A percentile compares a stretch with the other conserved stretches of the same genome.
These are phyloP conservation scores for Cryptococcus sp. DNA, from an alignment of 1,284 basidiomycete species.

Conservation along the genomic window DNA sequence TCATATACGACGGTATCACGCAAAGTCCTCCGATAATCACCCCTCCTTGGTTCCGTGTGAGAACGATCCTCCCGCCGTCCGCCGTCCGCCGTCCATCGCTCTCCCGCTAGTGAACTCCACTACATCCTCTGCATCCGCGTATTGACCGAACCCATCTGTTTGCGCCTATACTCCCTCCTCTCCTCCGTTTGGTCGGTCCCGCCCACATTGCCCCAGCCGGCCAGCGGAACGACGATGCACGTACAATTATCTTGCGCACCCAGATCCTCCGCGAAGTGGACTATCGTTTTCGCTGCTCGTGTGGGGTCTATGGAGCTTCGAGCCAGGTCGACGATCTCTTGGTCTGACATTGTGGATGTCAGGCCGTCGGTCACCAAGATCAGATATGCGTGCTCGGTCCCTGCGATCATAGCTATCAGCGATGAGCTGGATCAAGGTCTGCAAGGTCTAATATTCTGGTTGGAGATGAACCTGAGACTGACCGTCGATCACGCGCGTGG, in stretches of 20 bases:
- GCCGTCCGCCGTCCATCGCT: background rate
- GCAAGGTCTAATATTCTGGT: no score
- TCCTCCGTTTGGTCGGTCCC: conserved; percentile 75
- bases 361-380: conserved; percentile 87
- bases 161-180: conserved; percentile 74
- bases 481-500: conserved; percentile 76
- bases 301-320: conserved; percentile 72
- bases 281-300: conserved; percentile 76
- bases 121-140: conserved; percentile 54
- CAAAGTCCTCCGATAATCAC: no score
- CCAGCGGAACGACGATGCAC: conserved; percentile 86
- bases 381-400: conserved; percentile 73
- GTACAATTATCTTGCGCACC: conserved; percentile 91
- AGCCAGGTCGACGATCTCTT: conserved; percentile 90
- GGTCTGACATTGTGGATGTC: conserved; percentile 85
- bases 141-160: conserved; percentile 61
- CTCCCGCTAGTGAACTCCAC: background rate
- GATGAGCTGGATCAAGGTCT: background rate
- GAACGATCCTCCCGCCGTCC: background rate
- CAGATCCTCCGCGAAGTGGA: conserved; percentile 86
- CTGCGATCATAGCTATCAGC: conserved; percentile 52
- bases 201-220: conserved; percentile 81
- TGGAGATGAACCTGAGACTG: conserved; percentile 18
- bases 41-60: background rate
- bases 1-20: background rate